Base-by-base conservation (phyloP, 139 green algal species). In the Zygnema circumcarinatum region DNA sequence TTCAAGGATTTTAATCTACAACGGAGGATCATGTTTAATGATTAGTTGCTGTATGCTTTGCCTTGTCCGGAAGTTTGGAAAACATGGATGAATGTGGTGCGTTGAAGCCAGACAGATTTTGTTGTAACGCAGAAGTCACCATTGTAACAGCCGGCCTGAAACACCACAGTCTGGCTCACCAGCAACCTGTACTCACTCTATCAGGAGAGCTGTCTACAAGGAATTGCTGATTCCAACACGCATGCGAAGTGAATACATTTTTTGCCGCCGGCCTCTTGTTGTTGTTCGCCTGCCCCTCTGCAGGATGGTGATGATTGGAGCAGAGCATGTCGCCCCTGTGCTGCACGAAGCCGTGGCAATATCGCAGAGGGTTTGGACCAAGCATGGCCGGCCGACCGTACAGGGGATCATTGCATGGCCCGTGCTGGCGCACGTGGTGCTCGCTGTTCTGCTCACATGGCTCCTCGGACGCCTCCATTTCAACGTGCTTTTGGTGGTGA, bases 341-440 rank as follows among this genome's bases (percentile, higher is more conserved):
- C 7, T 38, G 16, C 11, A 78, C 7, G 16, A 78, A 25, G 69
- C 69, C 3, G 7, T 41, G 7, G 69, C 11, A 78, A 20, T 20
- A 25, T 38, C 69, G 16, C 3, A 78, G 11, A 20, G 16, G 16
- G 3, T 52, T 41, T 39, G 69, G 69, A 39, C 7, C 3, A 78
- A 39, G 7, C 7, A n/a, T 11, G 16, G 16, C 39, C 33, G 53
- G 21, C 32, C 16, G 16, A 11, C n/a, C 3, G 39, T 83, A 35
- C 33, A 36, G 75, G 32, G 11, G 31, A 83, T 83, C 32, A 20
- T 56, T 2, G 36, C 2, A 52, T 83, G 75, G 75, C 75, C 75
- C 2, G 3, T 83, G 21, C 29, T 40, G 33, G 32, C 36, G 31
- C 75, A 83, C 32, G 75, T 83, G 36, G 75, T 53, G 20, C 16